These are phyloP conservation scores for Combretum micranthum DNA, from an alignment of 345 rosid genomes.

Conservation along the genomic window DNA sequence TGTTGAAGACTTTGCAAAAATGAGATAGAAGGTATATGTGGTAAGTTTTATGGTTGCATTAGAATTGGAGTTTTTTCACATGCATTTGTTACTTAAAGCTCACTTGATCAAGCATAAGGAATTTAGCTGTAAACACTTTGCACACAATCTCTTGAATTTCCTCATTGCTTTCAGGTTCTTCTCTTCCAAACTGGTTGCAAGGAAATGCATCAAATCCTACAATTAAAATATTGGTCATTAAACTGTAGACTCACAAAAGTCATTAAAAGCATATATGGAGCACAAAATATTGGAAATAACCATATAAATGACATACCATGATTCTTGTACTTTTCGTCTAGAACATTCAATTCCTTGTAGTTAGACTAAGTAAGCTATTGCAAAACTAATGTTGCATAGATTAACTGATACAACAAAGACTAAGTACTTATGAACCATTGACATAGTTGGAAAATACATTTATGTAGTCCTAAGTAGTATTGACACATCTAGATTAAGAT, in stretches of 20 bases:
- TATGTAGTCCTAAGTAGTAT: too few relatives aligned
- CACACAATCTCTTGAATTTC: slow-evolving; percentile 77
- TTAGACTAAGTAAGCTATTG: slow-evolving; percentile 78
- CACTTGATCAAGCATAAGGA: slow-evolving; percentile 87
- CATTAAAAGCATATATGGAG: background rate
- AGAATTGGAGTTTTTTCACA: too few relatives aligned
- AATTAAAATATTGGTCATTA: background rate
- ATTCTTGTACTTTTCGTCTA: slow-evolving; percentile 69
- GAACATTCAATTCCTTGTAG: slow-evolving; percentile 79
- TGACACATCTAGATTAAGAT: too few relatives aligned
- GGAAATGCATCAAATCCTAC: slow-evolving; percentile 92
- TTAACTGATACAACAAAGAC: background rate
- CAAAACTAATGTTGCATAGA: slow-evolving; percentile 9
- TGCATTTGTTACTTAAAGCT: too few relatives aligned
- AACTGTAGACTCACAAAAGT: slow-evolving; percentile 1
- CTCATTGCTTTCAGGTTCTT: slow-evolving; percentile 89
- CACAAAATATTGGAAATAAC: background rate
- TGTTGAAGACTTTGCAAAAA: too few relatives aligned
- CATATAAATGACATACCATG: slow-evolving; percentile 43
- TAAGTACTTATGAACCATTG: too few relatives aligned
- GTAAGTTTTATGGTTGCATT: too few relatives aligned
- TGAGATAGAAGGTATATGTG: too few relatives aligned
- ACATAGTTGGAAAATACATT: too few relatives aligned
- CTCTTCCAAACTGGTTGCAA: slow-evolving; percentile 89
- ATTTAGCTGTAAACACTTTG: slow-evolving; percentile 82